These are phyloP conservation scores for Lasiodiplodia sp. DNA, from an alignment of 2,329 filamentous ascomycete species.

Conservation along the genomic window DNA sequence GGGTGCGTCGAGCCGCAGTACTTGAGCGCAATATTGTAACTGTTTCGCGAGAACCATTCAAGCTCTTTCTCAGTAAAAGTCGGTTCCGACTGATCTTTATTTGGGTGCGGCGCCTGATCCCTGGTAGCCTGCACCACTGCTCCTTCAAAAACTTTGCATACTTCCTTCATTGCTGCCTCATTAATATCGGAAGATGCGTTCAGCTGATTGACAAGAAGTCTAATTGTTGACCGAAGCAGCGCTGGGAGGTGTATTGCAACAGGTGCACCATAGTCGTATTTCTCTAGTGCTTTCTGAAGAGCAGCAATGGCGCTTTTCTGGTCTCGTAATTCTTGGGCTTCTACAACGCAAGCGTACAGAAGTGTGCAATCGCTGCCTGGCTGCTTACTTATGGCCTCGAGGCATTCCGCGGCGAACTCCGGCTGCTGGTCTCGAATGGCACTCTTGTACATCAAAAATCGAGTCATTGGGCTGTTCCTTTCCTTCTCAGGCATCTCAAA, in stretches of 20 bases:
- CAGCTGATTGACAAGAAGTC: conserved; percentile 48
- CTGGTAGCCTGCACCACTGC: conserved; percentile 55
- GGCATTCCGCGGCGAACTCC: conserved; percentile 67
- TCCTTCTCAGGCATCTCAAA: conserved; percentile 64
- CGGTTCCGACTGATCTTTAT: conserved; percentile 52
- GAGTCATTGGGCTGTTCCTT: conserved; percentile 69
- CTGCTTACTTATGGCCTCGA: conserved; percentile 65
- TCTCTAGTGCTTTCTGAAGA: conserved; percentile 67
- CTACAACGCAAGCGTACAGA: conserved; percentile 80
- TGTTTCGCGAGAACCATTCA: conserved; percentile 83
- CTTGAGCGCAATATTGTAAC: conserved; percentile 78
- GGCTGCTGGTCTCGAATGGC: conserved; percentile 67
- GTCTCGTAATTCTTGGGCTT: conserved; percentile 73
- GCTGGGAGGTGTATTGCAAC: conserved; percentile 66
- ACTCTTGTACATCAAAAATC: conserved; percentile 78
- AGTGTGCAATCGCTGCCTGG: conserved; percentile 65
- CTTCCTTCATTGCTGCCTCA: conserved; percentile 52
- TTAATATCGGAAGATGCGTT: conserved; percentile 52
- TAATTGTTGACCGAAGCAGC: conserved; percentile 68
- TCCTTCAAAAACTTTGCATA: conserved; percentile 64
- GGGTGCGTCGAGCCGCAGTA: conserved; percentile 66
- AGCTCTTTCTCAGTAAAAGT: conserved; percentile 70
- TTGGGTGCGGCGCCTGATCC: conserved; percentile 44
- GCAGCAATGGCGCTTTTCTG: conserved; percentile 65
- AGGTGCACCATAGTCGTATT: conserved; percentile 57